Evolutionary conservation across 768 basidiomycete species (phyloP).

Genomic region (Rhodotorula kratochvilovae): DNA sequence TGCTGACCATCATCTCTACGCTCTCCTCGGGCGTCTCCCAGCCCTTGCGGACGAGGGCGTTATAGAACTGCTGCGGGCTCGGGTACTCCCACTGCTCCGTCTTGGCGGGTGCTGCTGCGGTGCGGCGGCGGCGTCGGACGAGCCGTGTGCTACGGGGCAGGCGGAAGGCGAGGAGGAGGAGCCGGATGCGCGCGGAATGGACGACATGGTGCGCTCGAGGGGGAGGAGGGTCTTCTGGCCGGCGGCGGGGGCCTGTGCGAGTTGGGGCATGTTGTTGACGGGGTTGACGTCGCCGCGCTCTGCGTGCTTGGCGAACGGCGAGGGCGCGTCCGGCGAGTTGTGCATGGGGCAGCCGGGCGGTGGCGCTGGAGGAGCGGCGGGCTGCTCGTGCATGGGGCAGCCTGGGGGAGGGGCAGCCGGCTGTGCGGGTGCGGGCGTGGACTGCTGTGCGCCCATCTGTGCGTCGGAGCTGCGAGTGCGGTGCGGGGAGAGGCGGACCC

Average conservation of each 20-base stretch:
- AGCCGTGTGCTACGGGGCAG: conserved; percentile 30
- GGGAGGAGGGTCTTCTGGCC: conserved; percentile 62
- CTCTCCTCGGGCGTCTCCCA: conserved; percentile 97
- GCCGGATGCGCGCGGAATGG: conserved; percentile 64
- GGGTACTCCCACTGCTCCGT: conserved; percentile 78
- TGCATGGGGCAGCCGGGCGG: conserved; percentile 28
- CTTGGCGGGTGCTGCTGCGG: conserved; percentile 36
- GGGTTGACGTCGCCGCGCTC: conserved; percentile 55
- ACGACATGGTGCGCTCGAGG: conserved; percentile 68
- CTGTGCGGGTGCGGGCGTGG: neutral
- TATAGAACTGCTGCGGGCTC: conserved; percentile 95
- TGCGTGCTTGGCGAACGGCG: conserved; percentile 12
- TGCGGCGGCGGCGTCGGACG: neutral
- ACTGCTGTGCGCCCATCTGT: conserved; percentile 29
- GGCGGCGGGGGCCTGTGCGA: conserved; percentile 64
- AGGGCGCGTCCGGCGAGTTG: neutral
- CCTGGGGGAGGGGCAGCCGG: conserved; percentile 38
- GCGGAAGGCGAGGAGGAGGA: conserved; percentile 12
- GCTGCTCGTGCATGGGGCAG: conserved; percentile 44
- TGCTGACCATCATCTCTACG: conserved; percentile 93
- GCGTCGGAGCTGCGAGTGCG: neutral
- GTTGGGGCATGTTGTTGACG: conserved; percentile 80
- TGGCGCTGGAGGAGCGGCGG: neutral
- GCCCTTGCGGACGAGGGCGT: conserved; percentile 90
- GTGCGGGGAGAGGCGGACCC: no score